Evolutionary conservation across 768 basidiomycete species (phyloP).

Genomic region (Tylopilus felleus): DNA sequence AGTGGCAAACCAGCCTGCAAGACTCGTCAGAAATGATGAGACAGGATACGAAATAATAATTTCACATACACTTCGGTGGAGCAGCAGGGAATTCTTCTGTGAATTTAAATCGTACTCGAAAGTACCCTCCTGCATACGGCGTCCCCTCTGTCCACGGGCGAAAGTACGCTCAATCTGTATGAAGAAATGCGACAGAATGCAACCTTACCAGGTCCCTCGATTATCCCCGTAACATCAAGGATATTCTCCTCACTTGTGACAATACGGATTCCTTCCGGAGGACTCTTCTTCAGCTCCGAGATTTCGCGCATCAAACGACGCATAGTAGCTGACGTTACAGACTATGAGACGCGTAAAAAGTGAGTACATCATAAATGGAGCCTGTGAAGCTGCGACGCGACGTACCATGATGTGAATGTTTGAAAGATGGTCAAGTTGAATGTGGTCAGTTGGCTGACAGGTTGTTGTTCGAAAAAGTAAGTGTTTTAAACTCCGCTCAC

Average conservation of each 20-base stretch:
- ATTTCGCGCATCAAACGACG: conserved; percentile 89
- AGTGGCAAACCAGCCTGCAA: conserved; percentile 79
- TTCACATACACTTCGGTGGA: conserved; percentile 79
- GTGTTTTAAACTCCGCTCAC: conserved; percentile 26
- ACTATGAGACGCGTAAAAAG: conserved; percentile 23
- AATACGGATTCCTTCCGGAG: conserved; percentile 91
- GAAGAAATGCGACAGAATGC: background rate
- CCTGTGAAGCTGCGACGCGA: background rate
- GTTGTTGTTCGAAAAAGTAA: conserved; percentile 24
- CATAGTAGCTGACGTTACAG: conserved; percentile 54
- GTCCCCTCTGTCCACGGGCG: conserved; percentile 47
- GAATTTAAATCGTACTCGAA: conserved; percentile 78
- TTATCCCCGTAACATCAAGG: conserved; percentile 81
- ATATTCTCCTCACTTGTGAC: conserved; percentile 85
- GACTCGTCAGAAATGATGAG: conserved; percentile 3
- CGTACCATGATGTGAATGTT: conserved; percentile 23
- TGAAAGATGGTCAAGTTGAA: conserved; percentile 5
- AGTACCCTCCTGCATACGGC: conserved; percentile 72
- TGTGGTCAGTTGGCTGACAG: conserved; percentile 14
- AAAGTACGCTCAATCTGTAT: conserved; percentile 7
- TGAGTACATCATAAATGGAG: background rate
- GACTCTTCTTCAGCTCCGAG: conserved; percentile 71
- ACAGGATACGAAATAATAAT: background rate
- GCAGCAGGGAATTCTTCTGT: conserved; percentile 91
- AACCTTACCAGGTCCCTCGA: conserved; percentile 82